Conservation (phyloP, 2,329 filamentous ascomycete species). For the Apiospora koreana region DNA sequence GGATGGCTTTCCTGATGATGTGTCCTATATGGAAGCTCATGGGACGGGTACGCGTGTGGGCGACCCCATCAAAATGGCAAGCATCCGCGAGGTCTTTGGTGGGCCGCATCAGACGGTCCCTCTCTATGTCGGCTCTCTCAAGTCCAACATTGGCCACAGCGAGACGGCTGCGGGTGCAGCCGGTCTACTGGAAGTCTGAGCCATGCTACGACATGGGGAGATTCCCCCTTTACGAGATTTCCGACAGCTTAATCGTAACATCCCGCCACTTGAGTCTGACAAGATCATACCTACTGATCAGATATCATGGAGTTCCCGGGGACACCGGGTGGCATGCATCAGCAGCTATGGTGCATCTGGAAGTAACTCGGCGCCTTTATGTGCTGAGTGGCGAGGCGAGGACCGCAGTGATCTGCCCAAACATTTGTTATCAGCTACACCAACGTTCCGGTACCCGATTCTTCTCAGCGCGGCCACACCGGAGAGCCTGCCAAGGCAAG, state of each 20-base stretch:
- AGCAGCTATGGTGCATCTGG: constrained; percentile 41
- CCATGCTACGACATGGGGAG: constrained; percentile 25
- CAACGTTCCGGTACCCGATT: not conserved
- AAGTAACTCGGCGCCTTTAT: constrained; percentile 32
- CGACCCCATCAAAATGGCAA: not conserved
- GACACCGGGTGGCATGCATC: constrained; percentile 18
- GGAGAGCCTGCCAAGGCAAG: not conserved
- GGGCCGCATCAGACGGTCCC: not conserved
- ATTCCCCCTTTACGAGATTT: constrained; percentile 26
- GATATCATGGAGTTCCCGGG: not conserved
- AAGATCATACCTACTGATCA: not conserved
- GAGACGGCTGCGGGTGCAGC: constrained; percentile 29
- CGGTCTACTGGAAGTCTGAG: constrained; percentile 26
- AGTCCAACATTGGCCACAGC: constrained; percentile 27
- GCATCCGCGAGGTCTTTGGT: not conserved
- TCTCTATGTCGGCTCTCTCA: constrained; percentile 33
- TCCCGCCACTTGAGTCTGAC: not conserved
- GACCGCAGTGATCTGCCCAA: not conserved
- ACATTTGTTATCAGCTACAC: too few relatives aligned
- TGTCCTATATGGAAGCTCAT: constrained; percentile 39
- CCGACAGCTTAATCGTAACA: constrained; percentile 29
- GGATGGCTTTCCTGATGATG: not conserved
- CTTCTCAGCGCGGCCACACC: not conserved
- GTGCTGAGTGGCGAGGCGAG: not conserved
- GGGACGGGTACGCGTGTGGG: constrained; percentile 43